Evolutionary conservation across 1,284 basidiomycete genomes (phyloP).

Genomic region (Termitomyces sp.): DNA sequence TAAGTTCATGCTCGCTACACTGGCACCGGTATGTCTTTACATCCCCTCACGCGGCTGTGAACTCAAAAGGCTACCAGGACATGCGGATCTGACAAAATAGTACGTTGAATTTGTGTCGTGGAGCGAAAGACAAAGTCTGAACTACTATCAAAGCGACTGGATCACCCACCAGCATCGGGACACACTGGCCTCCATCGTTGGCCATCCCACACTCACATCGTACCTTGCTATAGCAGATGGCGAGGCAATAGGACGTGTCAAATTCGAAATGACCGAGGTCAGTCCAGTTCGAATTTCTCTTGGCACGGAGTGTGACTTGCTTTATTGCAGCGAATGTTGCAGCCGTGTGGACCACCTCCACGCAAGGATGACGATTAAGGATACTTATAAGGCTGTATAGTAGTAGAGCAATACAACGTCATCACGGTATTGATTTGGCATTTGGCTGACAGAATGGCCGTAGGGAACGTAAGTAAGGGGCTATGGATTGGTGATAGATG

Average conservation of each 20-base stretch:
- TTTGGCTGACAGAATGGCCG: slow-evolving; percentile 5
- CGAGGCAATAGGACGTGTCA: slow-evolving; percentile 83
- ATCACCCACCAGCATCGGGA: slow-evolving; percentile 96
- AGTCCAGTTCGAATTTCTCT: slow-evolving; percentile 22
- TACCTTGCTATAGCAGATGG: slow-evolving; percentile 93
- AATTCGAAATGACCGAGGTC: slow-evolving; percentile 96
- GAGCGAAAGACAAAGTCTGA: slow-evolving; percentile 11
- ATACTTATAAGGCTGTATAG: slow-evolving; percentile 1
- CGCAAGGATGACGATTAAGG: slow-evolving; percentile 79
- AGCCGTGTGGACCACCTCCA: slow-evolving; percentile 96
- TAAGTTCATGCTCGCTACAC: slow-evolving; percentile 94
- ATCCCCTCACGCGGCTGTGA: slow-evolving; percentile 4
- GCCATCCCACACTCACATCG: slow-evolving; percentile 82
- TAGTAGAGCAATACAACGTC: neutral
- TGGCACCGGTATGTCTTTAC: slow-evolving; percentile 67
- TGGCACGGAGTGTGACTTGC: slow-evolving; percentile 4
- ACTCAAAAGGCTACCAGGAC: slow-evolving; percentile 44
- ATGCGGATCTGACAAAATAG: slow-evolving; percentile 94
- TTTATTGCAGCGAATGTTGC: slow-evolving; percentile 80
- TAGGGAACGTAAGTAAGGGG: neutral
- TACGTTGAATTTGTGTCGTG: slow-evolving; percentile 35
- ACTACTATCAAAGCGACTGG: slow-evolving; percentile 74
- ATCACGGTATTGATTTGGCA: slow-evolving; percentile 1
- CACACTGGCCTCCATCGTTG: slow-evolving; percentile 87
- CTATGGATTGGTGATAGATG: neutral